These are phyloP conservation scores for Annulohypoxylon bovei DNA, from an alignment of 495 filamentous ascomycete genomes.

Conservation along the genomic window DNA sequence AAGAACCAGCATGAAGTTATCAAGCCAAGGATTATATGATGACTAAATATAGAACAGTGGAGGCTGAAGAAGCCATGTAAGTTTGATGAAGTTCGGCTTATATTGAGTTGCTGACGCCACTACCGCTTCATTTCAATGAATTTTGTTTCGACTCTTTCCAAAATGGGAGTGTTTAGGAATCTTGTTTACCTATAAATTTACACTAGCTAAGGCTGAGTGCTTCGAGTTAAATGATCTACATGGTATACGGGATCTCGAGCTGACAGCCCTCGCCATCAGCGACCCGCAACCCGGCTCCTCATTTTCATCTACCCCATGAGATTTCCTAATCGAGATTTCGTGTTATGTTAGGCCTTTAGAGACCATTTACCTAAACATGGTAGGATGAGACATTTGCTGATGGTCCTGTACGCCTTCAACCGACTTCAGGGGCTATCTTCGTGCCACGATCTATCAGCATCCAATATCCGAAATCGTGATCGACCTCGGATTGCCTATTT, in stretches of 20 bases:
- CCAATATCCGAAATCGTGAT: background rate
- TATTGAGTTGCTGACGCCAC: slow-evolving; percentile 35
- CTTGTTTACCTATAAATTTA: background rate
- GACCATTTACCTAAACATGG: background rate
- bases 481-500: background rate
- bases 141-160: slow-evolving; percentile 10
- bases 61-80: slow-evolving; percentile 18
- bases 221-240: slow-evolving; percentile 15
- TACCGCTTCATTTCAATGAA: slow-evolving; percentile 1
- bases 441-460: slow-evolving; percentile 3
- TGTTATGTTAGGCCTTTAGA: slow-evolving; percentile 1
- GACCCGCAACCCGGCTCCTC: background rate
- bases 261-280: slow-evolving; percentile 9
- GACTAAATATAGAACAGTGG: slow-evolving; percentile 26
- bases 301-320: background rate
- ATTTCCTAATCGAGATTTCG: slow-evolving; percentile 1
- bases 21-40: background rate
- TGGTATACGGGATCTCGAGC: background rate
- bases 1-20: background rate
- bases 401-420: background rate
- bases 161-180: slow-evolving; percentile 5
- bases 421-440: slow-evolving; percentile 14
- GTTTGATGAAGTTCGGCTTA: slow-evolving; percentile 5
- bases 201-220: slow-evolving; percentile 16
- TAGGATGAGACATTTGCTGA: slow-evolving; percentile 3